phyloP scores from a whole-genome alignment of 2,329 filamentous ascomycete species.

The Dactylonectria estremocensis region DNA sequence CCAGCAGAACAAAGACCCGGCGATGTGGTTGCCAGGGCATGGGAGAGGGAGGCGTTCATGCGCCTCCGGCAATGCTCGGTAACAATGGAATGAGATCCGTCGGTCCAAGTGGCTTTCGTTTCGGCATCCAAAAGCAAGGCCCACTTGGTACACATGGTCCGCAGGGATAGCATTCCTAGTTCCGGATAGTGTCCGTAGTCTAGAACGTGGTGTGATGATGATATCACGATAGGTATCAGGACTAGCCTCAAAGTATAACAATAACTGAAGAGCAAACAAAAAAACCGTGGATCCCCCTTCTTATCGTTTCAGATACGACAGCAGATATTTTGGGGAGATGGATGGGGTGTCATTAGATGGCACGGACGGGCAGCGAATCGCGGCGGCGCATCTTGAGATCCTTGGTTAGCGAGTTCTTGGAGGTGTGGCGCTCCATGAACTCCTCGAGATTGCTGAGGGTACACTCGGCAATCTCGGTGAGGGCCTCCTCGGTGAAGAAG shows the following conservation, averaged over 20 bases:
- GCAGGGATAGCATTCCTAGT: constrained; percentile 35
- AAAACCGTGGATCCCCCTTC: constrained; percentile 18
- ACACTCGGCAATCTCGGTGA: constrained; percentile 73
- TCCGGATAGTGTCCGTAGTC: constrained; percentile 11
- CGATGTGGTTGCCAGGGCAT: constrained; percentile 35
- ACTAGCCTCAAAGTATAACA: background rate
- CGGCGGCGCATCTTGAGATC: constrained; percentile 44
- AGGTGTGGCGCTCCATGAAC: constrained; percentile 52
- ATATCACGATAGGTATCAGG: constrained; percentile 6
- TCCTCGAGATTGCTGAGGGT: constrained; percentile 71
- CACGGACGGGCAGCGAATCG: constrained; percentile 52
- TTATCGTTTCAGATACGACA: constrained; percentile 23
- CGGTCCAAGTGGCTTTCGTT: constrained; percentile 28
- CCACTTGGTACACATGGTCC: constrained; percentile 40
- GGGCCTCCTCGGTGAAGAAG: constrained; percentile 78
- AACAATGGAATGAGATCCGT: constrained; percentile 42
- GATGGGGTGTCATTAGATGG: constrained; percentile 42
- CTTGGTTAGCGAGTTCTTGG: constrained; percentile 55
- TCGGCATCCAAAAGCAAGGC: constrained; percentile 31
- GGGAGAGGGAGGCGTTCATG: constrained; percentile 38
- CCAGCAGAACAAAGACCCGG: constrained; percentile 7
- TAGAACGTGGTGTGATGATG: constrained; percentile 25
- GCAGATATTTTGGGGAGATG: constrained; percentile 15
- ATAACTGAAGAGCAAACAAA: too few species aligned
- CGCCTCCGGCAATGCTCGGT: constrained; percentile 42